phyloP scores from a whole-genome alignment of 176 grass and related monocot species.

The barley (Hordeum vulgare) region DNA sequence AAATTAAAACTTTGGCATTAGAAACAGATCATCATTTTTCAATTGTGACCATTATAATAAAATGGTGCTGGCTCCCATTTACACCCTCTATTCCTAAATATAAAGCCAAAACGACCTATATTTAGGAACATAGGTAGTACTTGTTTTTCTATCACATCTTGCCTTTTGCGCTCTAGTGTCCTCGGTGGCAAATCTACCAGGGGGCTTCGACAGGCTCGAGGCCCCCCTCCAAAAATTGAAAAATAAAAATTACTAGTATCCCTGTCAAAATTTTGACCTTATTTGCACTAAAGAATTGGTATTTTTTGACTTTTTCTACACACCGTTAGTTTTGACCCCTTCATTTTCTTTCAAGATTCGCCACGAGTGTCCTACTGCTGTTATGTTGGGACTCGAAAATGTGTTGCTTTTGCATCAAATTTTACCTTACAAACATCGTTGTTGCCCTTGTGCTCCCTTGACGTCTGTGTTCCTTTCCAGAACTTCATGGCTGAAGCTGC shows the following conservation, averaged over 20 bases:
- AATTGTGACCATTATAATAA: background rate
- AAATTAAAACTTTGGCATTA: background rate
- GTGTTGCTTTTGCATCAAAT: background rate
- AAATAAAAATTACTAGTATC: no score
- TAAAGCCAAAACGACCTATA: no score
- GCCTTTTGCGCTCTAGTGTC: background rate
- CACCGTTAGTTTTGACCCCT: no score
- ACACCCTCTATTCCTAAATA: no score
- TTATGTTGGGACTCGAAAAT: background rate
- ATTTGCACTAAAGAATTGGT: no score
- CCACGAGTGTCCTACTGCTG: background rate
- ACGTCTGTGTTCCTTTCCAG: conserved; percentile 28
- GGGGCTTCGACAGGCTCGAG: no score
- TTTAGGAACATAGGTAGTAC: background rate
- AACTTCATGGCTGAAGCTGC: conserved; percentile 48
- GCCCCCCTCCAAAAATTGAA: no score
- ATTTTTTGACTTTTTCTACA: no score
- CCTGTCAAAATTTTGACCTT: no score
- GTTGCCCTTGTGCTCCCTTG: conserved; percentile 9
- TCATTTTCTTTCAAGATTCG: no score
- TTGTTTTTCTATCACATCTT: background rate
- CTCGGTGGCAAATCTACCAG: no score
- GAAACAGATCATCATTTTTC: background rate
- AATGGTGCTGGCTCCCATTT: background rate
- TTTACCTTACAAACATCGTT: background rate